Percentiles rank a stretch among this genome's conserved stretches.
Evolutionary conservation across 2,329 filamentous ascomycete genomes (phyloP).

Genomic region (Penicillium rolfsii): DNA sequence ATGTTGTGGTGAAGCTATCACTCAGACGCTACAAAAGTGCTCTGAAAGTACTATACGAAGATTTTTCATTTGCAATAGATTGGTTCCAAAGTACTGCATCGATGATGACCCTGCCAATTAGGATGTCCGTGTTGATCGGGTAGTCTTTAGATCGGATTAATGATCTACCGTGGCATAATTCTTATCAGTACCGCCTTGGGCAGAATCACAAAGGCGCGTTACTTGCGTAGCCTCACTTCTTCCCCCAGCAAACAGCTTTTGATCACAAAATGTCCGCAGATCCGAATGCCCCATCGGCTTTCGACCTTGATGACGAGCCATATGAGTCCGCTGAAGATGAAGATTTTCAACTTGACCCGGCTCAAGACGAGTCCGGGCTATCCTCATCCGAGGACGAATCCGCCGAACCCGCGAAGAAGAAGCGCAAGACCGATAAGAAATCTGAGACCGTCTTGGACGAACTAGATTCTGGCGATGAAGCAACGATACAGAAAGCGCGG

Average conservation of each 20-base stretch:
- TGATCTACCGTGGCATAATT: constrained; percentile 9
- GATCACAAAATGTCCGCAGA: constrained; percentile 27
- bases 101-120: neutral
- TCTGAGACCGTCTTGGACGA: constrained; percentile 37
- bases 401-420: constrained; percentile 43
- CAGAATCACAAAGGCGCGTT: constrained; percentile 28
- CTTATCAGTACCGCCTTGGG: constrained; percentile 25
- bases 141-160: neutral
- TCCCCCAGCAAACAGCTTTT: neutral
- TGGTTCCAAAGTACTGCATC: too few species aligned
- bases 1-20: neutral
- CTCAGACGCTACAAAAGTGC: too few species aligned
- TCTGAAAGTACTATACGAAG: too few species aligned
- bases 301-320: constrained; percentile 38
- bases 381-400: constrained; percentile 39
- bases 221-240: constrained; percentile 10
- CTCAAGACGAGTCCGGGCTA: constrained; percentile 40
- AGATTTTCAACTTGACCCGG: constrained; percentile 42
- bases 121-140: neutral
- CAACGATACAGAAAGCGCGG: constrained; percentile 56
- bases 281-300: constrained; percentile 12
- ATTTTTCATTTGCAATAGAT: too few species aligned
- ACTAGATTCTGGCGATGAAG: constrained; percentile 61
- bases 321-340: constrained; percentile 46
- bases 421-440: constrained; percentile 38